These are phyloP conservation scores for Raffaelea deltoideospora DNA, from an alignment of 2,329 filamentous ascomycete genomes.

Conservation along the genomic window DNA sequence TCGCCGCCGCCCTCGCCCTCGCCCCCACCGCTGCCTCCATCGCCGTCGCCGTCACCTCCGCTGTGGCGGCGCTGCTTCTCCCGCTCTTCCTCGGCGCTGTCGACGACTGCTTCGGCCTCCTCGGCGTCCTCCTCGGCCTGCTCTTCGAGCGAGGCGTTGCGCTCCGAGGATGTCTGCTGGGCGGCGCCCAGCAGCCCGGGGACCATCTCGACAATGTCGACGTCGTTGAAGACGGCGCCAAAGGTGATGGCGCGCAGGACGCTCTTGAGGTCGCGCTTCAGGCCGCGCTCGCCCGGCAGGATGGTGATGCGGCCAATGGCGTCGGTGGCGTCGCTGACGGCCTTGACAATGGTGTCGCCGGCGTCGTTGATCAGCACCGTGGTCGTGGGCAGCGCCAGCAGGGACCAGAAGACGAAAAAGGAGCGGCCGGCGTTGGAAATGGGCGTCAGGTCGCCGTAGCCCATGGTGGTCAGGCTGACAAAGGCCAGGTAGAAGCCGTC, in stretches of 20 bases:
- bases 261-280: conserved; percentile 29
- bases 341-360: conserved; percentile 65
- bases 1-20: neutral
- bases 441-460: conserved; percentile 70
- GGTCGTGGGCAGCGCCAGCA: conserved; percentile 76
- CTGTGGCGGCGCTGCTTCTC: neutral
- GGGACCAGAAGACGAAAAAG: conserved; percentile 88
- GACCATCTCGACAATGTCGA: conserved; percentile 17
- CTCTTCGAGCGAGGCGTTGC: conserved; percentile 8
- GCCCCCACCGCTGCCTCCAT: neutral
- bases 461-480: conserved; percentile 68
- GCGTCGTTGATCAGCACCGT: conserved; percentile 76
- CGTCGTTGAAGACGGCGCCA: conserved; percentile 24
- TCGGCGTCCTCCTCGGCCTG: conserved; percentile 10
- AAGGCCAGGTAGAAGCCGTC: conserved; percentile 76
- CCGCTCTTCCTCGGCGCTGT: conserved; percentile 10
- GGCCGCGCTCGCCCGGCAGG: conserved; percentile 37
- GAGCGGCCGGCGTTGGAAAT: conserved; percentile 63
- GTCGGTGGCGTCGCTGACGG: conserved; percentile 38
- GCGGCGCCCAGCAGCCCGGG: conserved; percentile 26
- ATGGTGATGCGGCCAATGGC: conserved; percentile 44
- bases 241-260: conserved; percentile 25
- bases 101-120: conserved; percentile 12
- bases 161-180: conserved; percentile 11
- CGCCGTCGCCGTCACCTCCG: neutral